Conservation (phyloP, 768 basidiomycete species). For the Hypsizygus marmoreus region DNA sequence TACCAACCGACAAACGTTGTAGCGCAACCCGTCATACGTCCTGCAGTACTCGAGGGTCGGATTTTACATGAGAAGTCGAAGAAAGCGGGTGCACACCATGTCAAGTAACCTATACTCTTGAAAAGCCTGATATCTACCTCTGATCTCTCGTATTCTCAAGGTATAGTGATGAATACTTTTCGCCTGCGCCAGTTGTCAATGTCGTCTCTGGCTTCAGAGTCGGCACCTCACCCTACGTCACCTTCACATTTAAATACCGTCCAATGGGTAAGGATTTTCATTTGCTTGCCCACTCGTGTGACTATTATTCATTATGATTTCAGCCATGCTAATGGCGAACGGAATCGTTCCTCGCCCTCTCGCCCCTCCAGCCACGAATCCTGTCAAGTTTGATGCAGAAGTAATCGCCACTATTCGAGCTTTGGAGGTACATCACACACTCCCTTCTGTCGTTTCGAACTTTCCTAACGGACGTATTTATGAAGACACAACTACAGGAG, state of each 20-base stretch:
- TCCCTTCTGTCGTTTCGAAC: background rate
- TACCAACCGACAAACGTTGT: slow-evolving; percentile 23
- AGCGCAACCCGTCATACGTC: slow-evolving; percentile 23
- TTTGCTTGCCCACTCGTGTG: background rate
- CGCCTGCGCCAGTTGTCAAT: slow-evolving; percentile 29
- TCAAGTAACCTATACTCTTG: slow-evolving; percentile 24
- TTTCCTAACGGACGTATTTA: background rate
- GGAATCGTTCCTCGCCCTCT: slow-evolving; percentile 13
- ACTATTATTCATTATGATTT: background rate
- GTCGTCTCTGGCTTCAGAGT: slow-evolving; percentile 25
- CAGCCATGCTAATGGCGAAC: slow-evolving; percentile 14
- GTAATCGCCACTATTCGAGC: slow-evolving; percentile 1
- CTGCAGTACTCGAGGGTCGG: slow-evolving; percentile 24
- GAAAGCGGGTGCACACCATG: slow-evolving; percentile 35
- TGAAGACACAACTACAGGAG: background rate
- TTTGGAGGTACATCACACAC: slow-evolving; percentile 1
- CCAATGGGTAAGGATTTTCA: slow-evolving; percentile 29
- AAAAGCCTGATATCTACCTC: background rate
- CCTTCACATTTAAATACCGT: slow-evolving; percentile 34
- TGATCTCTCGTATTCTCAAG: slow-evolving; percentile 13
- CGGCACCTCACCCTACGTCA: slow-evolving; percentile 26
- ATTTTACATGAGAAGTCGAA: slow-evolving; percentile 35
- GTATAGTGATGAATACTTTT: slow-evolving; percentile 33
- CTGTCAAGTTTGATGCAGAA: background rate
- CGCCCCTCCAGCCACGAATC: too few relatives aligned